A percentile compares a stretch with the other conserved stretches of the same genome.
phyloP scores from a whole-genome alignment of 352 stramenopile species.

The Aphanomyces invadans region DNA sequence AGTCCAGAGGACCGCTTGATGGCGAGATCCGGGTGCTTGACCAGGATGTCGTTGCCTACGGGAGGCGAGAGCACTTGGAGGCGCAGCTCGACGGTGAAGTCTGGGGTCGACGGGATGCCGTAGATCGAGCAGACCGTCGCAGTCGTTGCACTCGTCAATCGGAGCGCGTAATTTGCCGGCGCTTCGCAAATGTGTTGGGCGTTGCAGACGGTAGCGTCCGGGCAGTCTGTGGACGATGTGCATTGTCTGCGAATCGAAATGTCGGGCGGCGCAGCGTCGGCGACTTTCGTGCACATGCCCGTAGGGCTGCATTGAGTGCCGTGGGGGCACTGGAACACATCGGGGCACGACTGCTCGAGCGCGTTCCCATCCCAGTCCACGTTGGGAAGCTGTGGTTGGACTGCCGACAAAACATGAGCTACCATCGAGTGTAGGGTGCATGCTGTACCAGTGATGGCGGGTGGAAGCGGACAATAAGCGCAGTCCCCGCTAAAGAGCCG shows the following conservation, averaged over 20 bases:
- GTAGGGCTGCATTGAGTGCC: conserved; percentile 1
- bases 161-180: background rate
- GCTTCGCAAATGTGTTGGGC: background rate
- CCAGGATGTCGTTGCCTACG: background rate
- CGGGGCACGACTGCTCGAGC: conserved; percentile 8
- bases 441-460: background rate
- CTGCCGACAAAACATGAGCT: too few relatives aligned
- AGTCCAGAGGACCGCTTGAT: background rate
- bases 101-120: background rate
- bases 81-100: conserved; percentile 1
- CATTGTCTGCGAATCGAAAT: background rate
- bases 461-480: conserved; percentile 11
- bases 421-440: too few relatives aligned
- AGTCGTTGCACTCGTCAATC: background rate
- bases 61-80: background rate
- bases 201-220: background rate
- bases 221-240: background rate
- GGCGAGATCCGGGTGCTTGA: conserved; percentile 3
- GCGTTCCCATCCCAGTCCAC: background rate
- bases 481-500: background rate
- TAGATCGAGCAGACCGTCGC: background rate
- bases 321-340: background rate
- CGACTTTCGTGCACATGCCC: background rate
- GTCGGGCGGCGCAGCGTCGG: background rate
- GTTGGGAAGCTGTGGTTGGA: background rate